Percentiles rank a stretch among this genome's conserved stretches.
Conservation (phyloP, 164 flowering plant species). For the Aristolochia californica region DNA sequence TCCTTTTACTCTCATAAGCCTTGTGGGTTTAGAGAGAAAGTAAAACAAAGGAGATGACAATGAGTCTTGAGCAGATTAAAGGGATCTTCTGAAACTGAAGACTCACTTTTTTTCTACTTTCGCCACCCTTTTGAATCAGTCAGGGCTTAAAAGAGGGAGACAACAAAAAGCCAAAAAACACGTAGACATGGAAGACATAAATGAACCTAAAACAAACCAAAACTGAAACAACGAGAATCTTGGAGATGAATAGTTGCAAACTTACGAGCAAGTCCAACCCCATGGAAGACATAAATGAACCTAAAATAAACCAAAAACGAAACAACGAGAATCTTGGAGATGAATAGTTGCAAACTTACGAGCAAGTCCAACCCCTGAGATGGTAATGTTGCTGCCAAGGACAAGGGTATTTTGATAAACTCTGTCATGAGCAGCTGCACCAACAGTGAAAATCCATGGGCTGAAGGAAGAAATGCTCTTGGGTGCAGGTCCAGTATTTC, state of each 20-base stretch:
- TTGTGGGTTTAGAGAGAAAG: too few species aligned
- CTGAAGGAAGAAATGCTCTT: slow-evolving; percentile 91
- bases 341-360: slow-evolving; percentile 34
- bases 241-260: slow-evolving; percentile 1
- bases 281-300: slow-evolving; percentile 15
- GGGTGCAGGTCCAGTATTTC: slow-evolving; percentile 94
- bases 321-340: neutral
- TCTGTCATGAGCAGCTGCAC: slow-evolving; percentile 90
- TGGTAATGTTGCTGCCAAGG: slow-evolving; percentile 71
- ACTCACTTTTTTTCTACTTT: too few species aligned
- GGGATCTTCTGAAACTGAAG: too few species aligned
- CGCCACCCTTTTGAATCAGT: too few species aligned
- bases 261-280: slow-evolving; percentile 95
- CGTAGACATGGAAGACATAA: too few species aligned
- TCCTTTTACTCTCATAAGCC: too few species aligned
- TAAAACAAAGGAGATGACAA: too few species aligned
- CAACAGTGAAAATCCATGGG: slow-evolving; percentile 98
- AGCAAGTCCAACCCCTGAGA: slow-evolving; percentile 90
- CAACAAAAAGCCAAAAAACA: too few species aligned
- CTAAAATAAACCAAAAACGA: neutral
- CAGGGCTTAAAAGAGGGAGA: too few species aligned
- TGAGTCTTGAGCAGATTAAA: too few species aligned
- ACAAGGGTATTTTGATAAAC: slow-evolving; percentile 55
- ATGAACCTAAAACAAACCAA: too few species aligned
- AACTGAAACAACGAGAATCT: neutral